A percentile compares a stretch with the other conserved stretches of the same genome.
Evolutionary conservation across 2,329 filamentous ascomycete genomes (phyloP).

Genomic region (Lasiodiplodia theobromae): DNA sequence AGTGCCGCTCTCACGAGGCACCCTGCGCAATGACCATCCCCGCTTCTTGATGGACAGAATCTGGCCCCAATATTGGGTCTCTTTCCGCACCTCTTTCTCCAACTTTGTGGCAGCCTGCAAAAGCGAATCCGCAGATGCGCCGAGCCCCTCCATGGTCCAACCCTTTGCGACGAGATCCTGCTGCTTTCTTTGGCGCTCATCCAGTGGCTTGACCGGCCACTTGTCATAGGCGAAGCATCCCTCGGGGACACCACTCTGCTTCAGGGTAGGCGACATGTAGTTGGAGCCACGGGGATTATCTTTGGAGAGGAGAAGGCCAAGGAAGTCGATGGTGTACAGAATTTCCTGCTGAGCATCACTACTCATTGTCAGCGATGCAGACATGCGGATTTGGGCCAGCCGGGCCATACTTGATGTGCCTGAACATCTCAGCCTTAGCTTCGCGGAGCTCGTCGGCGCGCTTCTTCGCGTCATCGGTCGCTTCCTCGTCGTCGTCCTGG

Average conservation of each 20-base stretch:
- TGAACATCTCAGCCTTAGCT: slow-evolving; percentile 51
- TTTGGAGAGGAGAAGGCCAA: slow-evolving; percentile 85
- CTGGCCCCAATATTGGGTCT: slow-evolving; percentile 89
- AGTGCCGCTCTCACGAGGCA: slow-evolving; percentile 75
- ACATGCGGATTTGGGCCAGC: neutral
- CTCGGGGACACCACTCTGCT: slow-evolving; percentile 70
- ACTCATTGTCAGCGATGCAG: neutral
- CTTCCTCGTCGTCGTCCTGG: slow-evolving; percentile 55
- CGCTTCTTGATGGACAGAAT: slow-evolving; percentile 80
- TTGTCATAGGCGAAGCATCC: slow-evolving; percentile 75
- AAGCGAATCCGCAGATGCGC: slow-evolving; percentile 75
- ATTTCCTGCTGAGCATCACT: slow-evolving; percentile 64
- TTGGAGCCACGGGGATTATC: slow-evolving; percentile 75
- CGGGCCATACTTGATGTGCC: slow-evolving; percentile 47
- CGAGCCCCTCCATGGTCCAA: slow-evolving; percentile 80
- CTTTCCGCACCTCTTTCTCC: slow-evolving; percentile 77
- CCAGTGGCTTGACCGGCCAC: slow-evolving; percentile 53
- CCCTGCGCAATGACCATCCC: slow-evolving; percentile 84
- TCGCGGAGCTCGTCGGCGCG: slow-evolving; percentile 48
- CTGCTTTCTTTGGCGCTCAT: slow-evolving; percentile 40
- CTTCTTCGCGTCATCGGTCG: slow-evolving; percentile 45
- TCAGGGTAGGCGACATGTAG: slow-evolving; percentile 75
- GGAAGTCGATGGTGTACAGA: slow-evolving; percentile 77
- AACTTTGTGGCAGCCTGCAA: slow-evolving; percentile 75
- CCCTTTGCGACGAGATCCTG: slow-evolving; percentile 65